Base-by-base conservation (phyloP, 495 filamentous ascomycete species). In the Aspergillus steynii region DNA sequence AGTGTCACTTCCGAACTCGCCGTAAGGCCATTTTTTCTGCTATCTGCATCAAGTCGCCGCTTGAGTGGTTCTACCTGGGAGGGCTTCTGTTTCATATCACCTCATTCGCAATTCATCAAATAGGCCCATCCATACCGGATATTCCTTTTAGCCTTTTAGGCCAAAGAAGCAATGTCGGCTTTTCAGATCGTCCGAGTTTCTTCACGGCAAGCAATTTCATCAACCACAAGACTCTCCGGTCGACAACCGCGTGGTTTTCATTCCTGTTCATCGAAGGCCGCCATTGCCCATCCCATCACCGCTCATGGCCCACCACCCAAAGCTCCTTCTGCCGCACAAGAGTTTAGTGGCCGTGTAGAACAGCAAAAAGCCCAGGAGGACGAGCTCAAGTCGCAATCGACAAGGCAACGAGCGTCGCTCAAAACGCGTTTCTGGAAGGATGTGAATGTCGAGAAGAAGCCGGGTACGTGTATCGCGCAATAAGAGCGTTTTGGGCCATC, bases 391-490 rank as follows among this genome's bases (percentile, higher is more conserved):
- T 56, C 52, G 20, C 64, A 66, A 9, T 54, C 62, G 29, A 49
- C 70, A 9, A 77, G 9, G 5, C 37, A 82, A 62, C 71, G 77
- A 5, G 70, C 77, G 29, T 73, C 78, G 48, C 73, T 90, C 59
- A 84, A 82, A 70, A 88, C 88, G 73, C 81, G 90, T 7, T 95
- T 96, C 72, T 96, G 92, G 92, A 92, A 89, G 68, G 81, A 94
- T 75, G 90, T 92, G 4, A 73, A 80, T 66, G 86, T 96, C 15
- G 75, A 82, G 52, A 68, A 68, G 52, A 73, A 70, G 75, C 81
- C 59, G 69, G 82, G 58, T 80, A 85, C 55, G 84, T 80, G 81
- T 73, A 54, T 14, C 51, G 32, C 51, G 9, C 37, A 42, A 42
- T 15, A 12, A 8, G 37, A 8, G 37, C 14, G 37, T 29, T 20